phyloP scores from a whole-genome alignment of 208 protist species.

The Phytomonas sp. region DNA sequence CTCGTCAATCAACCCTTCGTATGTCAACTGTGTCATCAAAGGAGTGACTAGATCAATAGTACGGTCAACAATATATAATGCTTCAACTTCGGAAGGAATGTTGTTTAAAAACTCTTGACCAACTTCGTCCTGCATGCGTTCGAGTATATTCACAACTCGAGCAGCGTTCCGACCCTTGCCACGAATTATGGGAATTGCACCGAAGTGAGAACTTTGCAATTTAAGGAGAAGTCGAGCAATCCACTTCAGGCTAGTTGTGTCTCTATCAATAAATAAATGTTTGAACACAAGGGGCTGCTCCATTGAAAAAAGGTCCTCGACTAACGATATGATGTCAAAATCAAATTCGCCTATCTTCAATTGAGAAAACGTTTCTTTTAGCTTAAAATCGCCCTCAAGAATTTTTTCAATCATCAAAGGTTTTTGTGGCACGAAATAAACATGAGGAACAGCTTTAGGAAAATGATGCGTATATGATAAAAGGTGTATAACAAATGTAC shows the following conservation, averaged over 20 bases:
- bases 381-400: conserved; percentile 61
- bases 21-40: conserved; percentile 82
- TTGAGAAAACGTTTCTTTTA: conserved; percentile 36
- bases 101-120: conserved; percentile 43
- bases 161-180: conserved; percentile 50
- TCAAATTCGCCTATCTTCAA: conserved; percentile 62
- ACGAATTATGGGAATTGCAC: conserved; percentile 41
- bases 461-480: conserved; percentile 47
- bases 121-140: conserved; percentile 63
- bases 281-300: conserved; percentile 57
- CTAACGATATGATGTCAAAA: conserved; percentile 68
- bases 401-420: conserved; percentile 67
- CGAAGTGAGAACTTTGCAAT: conserved; percentile 65
- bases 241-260: conserved; percentile 54
- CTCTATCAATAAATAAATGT: conserved; percentile 61
- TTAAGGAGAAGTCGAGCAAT: conserved; percentile 78
- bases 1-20: conserved; percentile 87
- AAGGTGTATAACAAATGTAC: conserved; percentile 39
- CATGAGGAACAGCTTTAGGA: conserved; percentile 26
- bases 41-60: conserved; percentile 77
- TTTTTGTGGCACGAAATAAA: conserved; percentile 69
- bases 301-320: conserved; percentile 72
- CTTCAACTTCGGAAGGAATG: conserved; percentile 51
- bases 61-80: conserved; percentile 74
- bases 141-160: conserved; percentile 57